phyloP scores from a whole-genome alignment of 129 eudicot species.

The Heracleum sosnowskyi region DNA sequence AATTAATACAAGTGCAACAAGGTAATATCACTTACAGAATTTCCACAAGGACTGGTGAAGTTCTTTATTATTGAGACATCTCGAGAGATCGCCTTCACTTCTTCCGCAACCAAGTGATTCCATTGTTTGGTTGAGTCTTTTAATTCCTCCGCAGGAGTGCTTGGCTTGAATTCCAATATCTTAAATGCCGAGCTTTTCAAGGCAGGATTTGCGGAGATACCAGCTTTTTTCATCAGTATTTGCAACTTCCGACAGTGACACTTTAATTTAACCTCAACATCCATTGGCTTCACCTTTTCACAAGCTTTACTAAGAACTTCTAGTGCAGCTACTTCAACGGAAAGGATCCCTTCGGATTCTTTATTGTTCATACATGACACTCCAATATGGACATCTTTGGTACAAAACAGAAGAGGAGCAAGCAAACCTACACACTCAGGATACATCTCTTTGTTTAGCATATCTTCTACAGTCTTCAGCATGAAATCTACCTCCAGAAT shows the following conservation, averaged over 20 bases:
- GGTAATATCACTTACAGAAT: constrained; percentile 43
- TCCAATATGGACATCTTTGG: constrained; percentile 44
- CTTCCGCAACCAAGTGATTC: constrained; percentile 56
- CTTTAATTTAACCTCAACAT: constrained; percentile 47
- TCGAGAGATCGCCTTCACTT: constrained; percentile 72
- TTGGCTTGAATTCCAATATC: constrained; percentile 1
- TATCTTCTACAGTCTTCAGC: constrained; percentile 42
- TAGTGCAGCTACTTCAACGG: constrained; percentile 65
- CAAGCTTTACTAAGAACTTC: constrained; percentile 64
- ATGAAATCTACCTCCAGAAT: constrained; percentile 65
- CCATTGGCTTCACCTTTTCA: constrained; percentile 51
- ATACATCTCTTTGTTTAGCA: constrained; percentile 65
- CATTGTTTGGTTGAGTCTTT: constrained; percentile 43
- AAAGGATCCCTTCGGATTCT: constrained; percentile 35
- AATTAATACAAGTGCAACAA: neutral
- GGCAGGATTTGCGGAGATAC: constrained; percentile 39
- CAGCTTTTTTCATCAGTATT: constrained; percentile 64
- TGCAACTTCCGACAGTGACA: constrained; percentile 74
- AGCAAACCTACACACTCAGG: constrained; percentile 58
- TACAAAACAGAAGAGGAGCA: constrained; percentile 62
- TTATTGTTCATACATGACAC: constrained; percentile 25
- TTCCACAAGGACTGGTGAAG: constrained; percentile 34
- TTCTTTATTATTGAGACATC: constrained; percentile 56
- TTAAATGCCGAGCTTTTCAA: constrained; percentile 22
- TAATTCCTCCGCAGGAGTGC: constrained; percentile 31